Evolutionary conservation across 805 yeast species (phyloP), one percentile per base, ranked within the genome.

Genomic region (Wickerhamiella allomyrinae): DNA sequence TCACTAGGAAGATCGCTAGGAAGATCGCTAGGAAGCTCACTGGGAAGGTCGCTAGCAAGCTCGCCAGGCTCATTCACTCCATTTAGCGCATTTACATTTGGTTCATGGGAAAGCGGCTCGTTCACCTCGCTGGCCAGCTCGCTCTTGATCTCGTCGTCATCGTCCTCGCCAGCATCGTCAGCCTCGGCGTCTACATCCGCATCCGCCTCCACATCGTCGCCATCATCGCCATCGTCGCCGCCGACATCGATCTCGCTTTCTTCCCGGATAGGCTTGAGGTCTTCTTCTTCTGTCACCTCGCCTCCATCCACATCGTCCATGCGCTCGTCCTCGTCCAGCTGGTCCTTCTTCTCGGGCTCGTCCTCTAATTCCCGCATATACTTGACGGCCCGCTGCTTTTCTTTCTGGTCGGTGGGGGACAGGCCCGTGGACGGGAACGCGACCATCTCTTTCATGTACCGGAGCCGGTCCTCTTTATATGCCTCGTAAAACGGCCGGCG

Each of bases 391-490:
- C 53, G 41, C 41, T 46, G 48, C 29, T 48, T 48, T 46, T 48
- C 58, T 40, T 45, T 42, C 34, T 50, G 49, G 19, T 48, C 52
- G 10, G 46, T 43, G 11, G 45, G 49, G 14, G 34, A 43, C 8
- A 40, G 52, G 20, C 57, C 61, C 39, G 55, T 58, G 24, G 56
- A 56, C 37, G 59, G 66, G 49, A 76, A 76, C 7, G 59, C 73
- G 41, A 65, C 72, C 78, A 84, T 75, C 54, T 85, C 94, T 40
- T 67, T 69, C 41, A 74, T 73, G 56, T 84, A 86, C 56, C 94
- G 71, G 43, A 71, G 71, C 53, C 79, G 75, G 51, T 84, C 95
- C 40, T 79, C 81, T 54, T 78, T 87, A 56, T 79, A 85, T 41
- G 80, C 60, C 43, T 79, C 77, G 53, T 75, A 76, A 57, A 74